phyloP scores from a whole-genome alignment of 257 asterid species.

The Solanum paucissectum region DNA sequence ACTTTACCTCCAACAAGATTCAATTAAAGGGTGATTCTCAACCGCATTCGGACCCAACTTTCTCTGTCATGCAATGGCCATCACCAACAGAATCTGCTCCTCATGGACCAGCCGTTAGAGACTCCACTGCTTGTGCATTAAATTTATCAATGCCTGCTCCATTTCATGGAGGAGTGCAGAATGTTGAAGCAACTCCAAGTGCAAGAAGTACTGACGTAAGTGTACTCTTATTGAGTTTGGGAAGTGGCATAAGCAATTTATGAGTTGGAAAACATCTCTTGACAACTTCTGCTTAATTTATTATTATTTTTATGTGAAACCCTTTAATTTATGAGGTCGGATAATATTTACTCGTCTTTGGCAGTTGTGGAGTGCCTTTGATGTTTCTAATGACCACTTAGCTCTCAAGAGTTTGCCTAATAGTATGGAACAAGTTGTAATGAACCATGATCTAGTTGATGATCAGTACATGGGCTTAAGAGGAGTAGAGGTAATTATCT shows the following conservation, averaged over 20 bases:
- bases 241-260: not conserved
- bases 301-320: not conserved
- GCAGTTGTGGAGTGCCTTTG: constrained; percentile 74
- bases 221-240: not conserved
- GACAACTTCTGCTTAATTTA: not conserved
- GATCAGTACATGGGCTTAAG: constrained; percentile 26
- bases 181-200: constrained; percentile 4
- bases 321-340: not conserved
- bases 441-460: constrained; percentile 25
- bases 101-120: constrained; percentile 1
- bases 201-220: constrained; percentile 13
- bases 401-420: constrained; percentile 13
- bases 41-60: constrained; percentile 23
- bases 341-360: not conserved
- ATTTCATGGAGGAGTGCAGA: constrained; percentile 5
- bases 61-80: constrained; percentile 14
- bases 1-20: not conserved
- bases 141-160: constrained; percentile 1
- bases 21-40: not conserved
- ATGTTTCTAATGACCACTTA: constrained; percentile 24
- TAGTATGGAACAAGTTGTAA: constrained; percentile 16
- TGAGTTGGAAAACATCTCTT: not conserved
- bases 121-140: constrained; percentile 4
- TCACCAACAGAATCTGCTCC: constrained; percentile 6
- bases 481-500: constrained; percentile 36